Base-by-base conservation (phyloP, 2,329 filamentous ascomycete species). In the Paramyrothecium sp. region DNA sequence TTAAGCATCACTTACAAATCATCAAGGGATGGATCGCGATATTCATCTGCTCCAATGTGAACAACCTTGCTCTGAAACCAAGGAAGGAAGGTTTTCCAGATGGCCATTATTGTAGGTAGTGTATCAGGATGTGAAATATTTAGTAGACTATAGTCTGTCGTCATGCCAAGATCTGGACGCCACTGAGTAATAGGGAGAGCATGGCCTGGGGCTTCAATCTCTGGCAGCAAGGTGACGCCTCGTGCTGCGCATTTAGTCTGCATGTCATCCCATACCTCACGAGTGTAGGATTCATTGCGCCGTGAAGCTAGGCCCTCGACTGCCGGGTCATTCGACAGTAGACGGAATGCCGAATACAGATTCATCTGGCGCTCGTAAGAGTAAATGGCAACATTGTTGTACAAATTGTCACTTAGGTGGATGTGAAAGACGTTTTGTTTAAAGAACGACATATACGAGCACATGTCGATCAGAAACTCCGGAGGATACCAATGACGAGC, bases 141-240 rank as follows among this genome's bases (percentile, higher is more conserved):
- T 5, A 87, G 69, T 54, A 85, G 69, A 50, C 81, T 82, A 4
- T 78, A 67, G 55, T 81, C 77, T 13, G 59, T 65, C 3, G 69
- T 65, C 12, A 84, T 69, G 0, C 77, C 82, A 17, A 86, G 67
- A 58, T 85, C 75, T 0, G 83, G 83, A 59, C 80, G 83, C 83
- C 84, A 87, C 62, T 86, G 82, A 1, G 80, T 80, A 22, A 87
- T 77, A 5, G 78, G 77, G 1, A 87, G 69, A 1, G 80, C 78
- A 58, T 87, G 84, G 0, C 83, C 84, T 0, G 84, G 84, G 0
- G 82, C 76, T 64, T 87, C 84, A 22, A 87, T 84, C 65, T 87
- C 84, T 0, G 84, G 83, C 3, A 86, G 74, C 1, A 87, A 71
- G 0, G 83, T 85, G 1, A 87, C 78, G 3, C 84, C 84, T 4